Percentiles rank a stretch among this genome's conserved stretches.
phyloP scores from a whole-genome alignment of 768 basidiomycete genomes.

The Russula sp. region DNA sequence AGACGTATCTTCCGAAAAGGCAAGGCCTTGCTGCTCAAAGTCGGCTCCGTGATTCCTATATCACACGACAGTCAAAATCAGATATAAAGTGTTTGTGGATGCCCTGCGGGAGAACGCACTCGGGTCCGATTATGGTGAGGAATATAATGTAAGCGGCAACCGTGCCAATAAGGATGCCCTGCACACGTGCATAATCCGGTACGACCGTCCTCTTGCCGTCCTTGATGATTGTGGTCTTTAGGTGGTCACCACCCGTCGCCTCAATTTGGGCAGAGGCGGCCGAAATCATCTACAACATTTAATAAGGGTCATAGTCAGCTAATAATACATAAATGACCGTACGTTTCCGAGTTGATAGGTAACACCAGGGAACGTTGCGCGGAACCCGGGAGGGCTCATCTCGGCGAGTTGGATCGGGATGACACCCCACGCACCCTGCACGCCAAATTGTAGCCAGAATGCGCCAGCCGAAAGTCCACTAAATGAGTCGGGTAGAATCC shows the following conservation, averaged over 20 bases:
- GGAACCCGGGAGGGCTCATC: constrained; percentile 49
- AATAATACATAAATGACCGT: neutral
- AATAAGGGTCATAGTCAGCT: neutral
- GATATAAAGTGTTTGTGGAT: neutral
- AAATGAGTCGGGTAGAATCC: constrained; percentile 47
- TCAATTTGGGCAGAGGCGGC: constrained; percentile 50
- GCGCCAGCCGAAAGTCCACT: constrained; percentile 45
- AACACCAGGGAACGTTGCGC: constrained; percentile 47
- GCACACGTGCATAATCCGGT: constrained; percentile 61
- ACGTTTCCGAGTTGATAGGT: constrained; percentile 46
- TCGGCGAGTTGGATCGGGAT: constrained; percentile 48
- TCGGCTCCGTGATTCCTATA: constrained; percentile 14
- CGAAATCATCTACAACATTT: constrained; percentile 40
- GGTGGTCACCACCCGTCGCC: constrained; percentile 36
- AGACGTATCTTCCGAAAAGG: neutral
- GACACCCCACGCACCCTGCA: constrained; percentile 41
- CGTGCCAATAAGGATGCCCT: constrained; percentile 86
- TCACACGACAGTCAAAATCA: neutral
- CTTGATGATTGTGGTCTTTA: constrained; percentile 27
- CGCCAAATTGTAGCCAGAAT: constrained; percentile 48
- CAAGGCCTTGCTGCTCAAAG: constrained; percentile 1
- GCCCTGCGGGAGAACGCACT: constrained; percentile 45
- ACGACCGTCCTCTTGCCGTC: constrained; percentile 19
- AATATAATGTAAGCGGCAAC: constrained; percentile 76
- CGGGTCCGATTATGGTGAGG: constrained; percentile 75